These are phyloP conservation scores for Neurospora terricola DNA, from an alignment of 495 filamentous ascomycete genomes.

Conservation along the genomic window DNA sequence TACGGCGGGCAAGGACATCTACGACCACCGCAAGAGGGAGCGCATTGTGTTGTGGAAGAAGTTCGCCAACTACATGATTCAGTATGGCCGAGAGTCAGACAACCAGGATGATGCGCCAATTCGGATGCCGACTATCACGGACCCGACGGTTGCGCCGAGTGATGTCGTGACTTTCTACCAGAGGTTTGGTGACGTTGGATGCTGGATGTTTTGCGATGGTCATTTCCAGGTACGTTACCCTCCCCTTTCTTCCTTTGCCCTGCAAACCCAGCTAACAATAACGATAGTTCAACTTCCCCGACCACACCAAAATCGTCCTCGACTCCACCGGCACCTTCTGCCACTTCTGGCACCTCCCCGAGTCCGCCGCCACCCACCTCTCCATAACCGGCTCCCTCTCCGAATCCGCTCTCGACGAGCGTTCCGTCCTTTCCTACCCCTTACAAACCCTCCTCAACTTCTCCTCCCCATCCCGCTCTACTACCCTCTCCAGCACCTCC, in stretches of 20 bases:
- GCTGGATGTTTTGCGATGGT: conserved; percentile 84
- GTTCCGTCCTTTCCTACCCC: conserved; percentile 50
- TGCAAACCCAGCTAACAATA: conserved; percentile 5
- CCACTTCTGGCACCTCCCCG: conserved; percentile 75
- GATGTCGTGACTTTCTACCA: conserved; percentile 84
- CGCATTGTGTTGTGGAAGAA: conserved; percentile 77
- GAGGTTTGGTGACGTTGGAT: conserved; percentile 73
- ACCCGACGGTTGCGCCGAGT: conserved; percentile 29
- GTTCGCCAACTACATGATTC: conserved; percentile 90
- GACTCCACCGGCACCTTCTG: conserved; percentile 65
- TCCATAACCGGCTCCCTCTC: conserved; percentile 53
- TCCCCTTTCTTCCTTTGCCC: background rate
- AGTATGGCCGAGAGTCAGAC: conserved; percentile 44
- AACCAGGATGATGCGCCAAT: conserved; percentile 32
- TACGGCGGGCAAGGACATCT: conserved; percentile 42
- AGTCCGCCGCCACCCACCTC: conserved; percentile 55
- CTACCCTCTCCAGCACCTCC: conserved; percentile 24
- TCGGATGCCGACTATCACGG: conserved; percentile 43
- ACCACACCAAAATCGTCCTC: conserved; percentile 88
- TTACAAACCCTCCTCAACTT: conserved; percentile 50
- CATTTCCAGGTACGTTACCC: conserved; percentile 56
- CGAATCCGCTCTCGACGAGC: conserved; percentile 51
- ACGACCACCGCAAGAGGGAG: conserved; percentile 59
- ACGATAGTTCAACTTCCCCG: conserved; percentile 82
- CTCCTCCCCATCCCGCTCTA: conserved; percentile 28